Evolutionary conservation across 192 early-diverging fungal species (phyloP).

Genomic region (Linnemannia hyalina): DNA sequence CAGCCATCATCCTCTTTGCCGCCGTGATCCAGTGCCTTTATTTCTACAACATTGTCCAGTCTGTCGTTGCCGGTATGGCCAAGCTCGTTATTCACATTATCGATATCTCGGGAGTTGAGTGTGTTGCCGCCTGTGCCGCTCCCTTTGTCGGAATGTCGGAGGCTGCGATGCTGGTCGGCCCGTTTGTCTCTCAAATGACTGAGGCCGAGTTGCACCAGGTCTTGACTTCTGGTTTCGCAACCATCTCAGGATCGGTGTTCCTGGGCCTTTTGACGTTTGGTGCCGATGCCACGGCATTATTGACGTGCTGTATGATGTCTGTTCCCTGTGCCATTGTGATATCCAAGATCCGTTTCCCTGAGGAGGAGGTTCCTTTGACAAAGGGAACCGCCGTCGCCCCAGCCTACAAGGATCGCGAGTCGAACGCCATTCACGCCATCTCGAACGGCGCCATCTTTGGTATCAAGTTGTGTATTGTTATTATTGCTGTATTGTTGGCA

Average conservation of each 20-base stretch:
- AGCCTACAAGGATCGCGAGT: slow-evolving; percentile 66
- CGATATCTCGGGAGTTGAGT: slow-evolving; percentile 83
- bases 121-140: slow-evolving; percentile 84
- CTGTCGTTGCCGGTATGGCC: slow-evolving; percentile 76
- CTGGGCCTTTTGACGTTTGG: slow-evolving; percentile 78
- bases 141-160: slow-evolving; percentile 88
- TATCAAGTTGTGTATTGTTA: slow-evolving; percentile 78
- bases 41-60: slow-evolving; percentile 87
- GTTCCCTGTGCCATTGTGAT: slow-evolving; percentile 84
- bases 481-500: slow-evolving; percentile 77
- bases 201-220: slow-evolving; percentile 84
- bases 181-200: slow-evolving; percentile 86
- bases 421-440: slow-evolving; percentile 83
- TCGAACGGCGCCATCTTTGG: slow-evolving; percentile 86
- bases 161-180: slow-evolving; percentile 79
- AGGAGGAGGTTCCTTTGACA: slow-evolving; percentile 82
- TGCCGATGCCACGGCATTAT: slow-evolving; percentile 68
- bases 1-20: slow-evolving; percentile 88
- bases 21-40: slow-evolving; percentile 84
- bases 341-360: slow-evolving; percentile 87
- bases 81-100: slow-evolving; percentile 71
- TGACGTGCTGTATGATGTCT: slow-evolving; percentile 91
- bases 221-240: slow-evolving; percentile 90
- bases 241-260: slow-evolving; percentile 85
- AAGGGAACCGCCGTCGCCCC: slow-evolving; percentile 73